These are phyloP conservation scores for Tylopilus subfusipes DNA, from an alignment of 768 basidiomycete species.

Conservation along the genomic window DNA sequence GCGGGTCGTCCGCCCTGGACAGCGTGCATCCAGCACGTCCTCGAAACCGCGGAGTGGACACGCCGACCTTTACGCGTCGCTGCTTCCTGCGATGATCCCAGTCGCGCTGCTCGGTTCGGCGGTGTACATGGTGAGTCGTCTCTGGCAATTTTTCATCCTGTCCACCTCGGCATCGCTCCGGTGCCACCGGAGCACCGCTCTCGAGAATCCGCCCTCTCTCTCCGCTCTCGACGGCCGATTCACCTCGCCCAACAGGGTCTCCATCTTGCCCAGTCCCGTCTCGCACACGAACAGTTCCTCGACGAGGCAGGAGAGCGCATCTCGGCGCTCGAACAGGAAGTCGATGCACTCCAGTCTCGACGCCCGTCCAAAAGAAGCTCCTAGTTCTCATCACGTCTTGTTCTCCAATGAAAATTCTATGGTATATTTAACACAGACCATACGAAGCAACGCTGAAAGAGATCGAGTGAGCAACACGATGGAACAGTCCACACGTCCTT, in stretches of 20 bases:
- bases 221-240: conserved; percentile 13
- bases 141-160: neutral
- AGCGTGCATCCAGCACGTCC: conserved; percentile 8
- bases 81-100: conserved; percentile 75
- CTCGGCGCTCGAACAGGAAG: conserved; percentile 56
- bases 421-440: conserved; percentile 13
- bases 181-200: conserved; percentile 9
- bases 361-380: conserved; percentile 6
- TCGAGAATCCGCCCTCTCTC: neutral
- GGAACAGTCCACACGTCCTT: neutral
- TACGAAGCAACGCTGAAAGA: neutral
- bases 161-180: neutral
- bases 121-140: conserved; percentile 60
- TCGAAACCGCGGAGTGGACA: conserved; percentile 42
- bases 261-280: conserved; percentile 55
- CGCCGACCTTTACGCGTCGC: conserved; percentile 63
- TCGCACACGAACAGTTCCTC: conserved; percentile 71
- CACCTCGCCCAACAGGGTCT: conserved; percentile 46
- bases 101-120: conserved; percentile 75
- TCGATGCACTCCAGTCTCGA: conserved; percentile 37
- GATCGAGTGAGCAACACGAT: neutral
- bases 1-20: neutral
- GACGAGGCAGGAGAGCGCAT: conserved; percentile 56
- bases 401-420: too few relatives aligned
- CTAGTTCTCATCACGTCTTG: conserved; percentile 19